Conservation (phyloP, 2,329 filamentous ascomycete genomes). For the Gaeumannomyces sp. region DNA sequence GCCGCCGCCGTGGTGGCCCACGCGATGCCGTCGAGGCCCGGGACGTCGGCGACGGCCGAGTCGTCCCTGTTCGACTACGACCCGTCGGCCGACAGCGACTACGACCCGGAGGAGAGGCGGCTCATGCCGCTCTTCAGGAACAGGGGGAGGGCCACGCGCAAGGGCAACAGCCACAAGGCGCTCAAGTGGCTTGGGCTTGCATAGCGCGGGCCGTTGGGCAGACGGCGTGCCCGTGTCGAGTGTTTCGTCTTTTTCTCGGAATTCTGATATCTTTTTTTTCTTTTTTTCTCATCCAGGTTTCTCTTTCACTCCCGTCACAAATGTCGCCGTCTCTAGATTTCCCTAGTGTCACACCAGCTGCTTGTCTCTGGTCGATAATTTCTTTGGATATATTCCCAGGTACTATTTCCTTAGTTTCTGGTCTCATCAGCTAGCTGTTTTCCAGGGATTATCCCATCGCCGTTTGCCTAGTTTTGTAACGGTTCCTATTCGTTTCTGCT, state of each 20-base stretch:
- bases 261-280: not conserved
- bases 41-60: not conserved
- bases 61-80: slow-evolving; percentile 19
- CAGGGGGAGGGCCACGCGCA: slow-evolving; percentile 15
- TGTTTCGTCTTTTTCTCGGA: not conserved
- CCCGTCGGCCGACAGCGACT: slow-evolving; percentile 32
- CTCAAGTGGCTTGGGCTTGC: slow-evolving; percentile 47
- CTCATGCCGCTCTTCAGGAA: slow-evolving; percentile 45
- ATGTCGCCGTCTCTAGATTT: not conserved
- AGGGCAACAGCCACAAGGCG: slow-evolving; percentile 40
- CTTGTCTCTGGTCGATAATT: not conserved
- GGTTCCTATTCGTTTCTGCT: too few species aligned
- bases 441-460: too few species aligned
- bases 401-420: too few species aligned
- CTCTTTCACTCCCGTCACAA: not conserved
- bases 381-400: not conserved
- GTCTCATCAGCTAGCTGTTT: too few species aligned
- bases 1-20: slow-evolving; percentile 10
- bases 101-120: slow-evolving; percentile 42
- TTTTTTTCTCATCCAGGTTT: not conserved
- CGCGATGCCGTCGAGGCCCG: not conserved
- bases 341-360: too few species aligned
- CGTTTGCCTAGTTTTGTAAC: too few species aligned
- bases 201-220: not conserved
- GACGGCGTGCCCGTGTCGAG: not conserved